Evolutionary conservation across 352 stramenopile genomes (phyloP), one percentile per base, ranked within the genome.

Genomic region (Phytophthora tubulina): DNA sequence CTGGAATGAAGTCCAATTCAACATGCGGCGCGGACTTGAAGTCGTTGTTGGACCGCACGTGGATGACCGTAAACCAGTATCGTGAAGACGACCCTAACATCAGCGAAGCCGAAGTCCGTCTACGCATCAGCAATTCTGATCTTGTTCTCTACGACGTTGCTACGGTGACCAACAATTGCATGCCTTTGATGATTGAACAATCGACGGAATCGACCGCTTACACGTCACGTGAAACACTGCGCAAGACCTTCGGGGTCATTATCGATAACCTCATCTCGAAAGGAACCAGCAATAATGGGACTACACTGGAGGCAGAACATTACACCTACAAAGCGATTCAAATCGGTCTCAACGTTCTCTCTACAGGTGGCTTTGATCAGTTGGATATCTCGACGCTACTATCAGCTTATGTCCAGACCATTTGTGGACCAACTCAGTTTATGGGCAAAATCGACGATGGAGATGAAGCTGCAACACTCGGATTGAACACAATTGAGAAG

Each of bases 361-460:
- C 80, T 1, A 78, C 67, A 17, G 60, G 54, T 10, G 53, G 53
- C 27, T 84, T 85, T 30, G 80, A 88, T 46, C 73, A 72, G 1
- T 77, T 72, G 6, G 76, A 80, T 15, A 63, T 86, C 14, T 80
- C 73, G 3, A 67, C 52, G 1, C 63, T 88, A 52, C 73, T 70
- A 0, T 63, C 71, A 21, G 73, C 79, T 83, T 80, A 45, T 52
- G 67, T 87, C 6, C 71, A 89, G 55, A 80, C 81, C 4, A 79
- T 89, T 15, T 89, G 81, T 50, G 79, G 81, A 2, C 81, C 79
- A 1, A 87, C 81, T 2, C 62, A 76, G 11, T 76, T 84, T 36
- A 53, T 84, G 31, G 76, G 79, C 6, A 66, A 86, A 27, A 81
- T 89, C 41, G 81, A 86, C 49, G 75, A 82, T n/a, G 81, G 81